phyloP scores from a whole-genome alignment of 192 early-diverging fungal genomes.

The Gaertneriomyces semiglobifer region DNA sequence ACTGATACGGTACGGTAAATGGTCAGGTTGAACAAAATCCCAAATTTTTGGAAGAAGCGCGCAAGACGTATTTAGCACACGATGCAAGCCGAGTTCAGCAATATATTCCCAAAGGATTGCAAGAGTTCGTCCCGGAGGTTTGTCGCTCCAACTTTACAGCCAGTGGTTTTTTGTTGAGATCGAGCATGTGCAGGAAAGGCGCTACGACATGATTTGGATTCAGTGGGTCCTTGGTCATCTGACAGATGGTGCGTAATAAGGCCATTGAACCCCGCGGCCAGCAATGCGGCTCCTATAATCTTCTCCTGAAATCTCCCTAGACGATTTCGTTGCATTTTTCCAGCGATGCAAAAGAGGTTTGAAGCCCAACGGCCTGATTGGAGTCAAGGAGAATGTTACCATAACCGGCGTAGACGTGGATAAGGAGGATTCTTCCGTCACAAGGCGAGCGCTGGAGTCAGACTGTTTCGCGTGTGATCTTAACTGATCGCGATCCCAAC shows the following conservation, averaged over 20 bases:
- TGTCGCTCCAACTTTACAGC: too few species aligned
- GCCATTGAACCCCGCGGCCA: neutral
- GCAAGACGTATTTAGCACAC: conserved; percentile 52
- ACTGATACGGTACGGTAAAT: too few species aligned
- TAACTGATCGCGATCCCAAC: neutral
- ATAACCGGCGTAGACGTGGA: conserved; percentile 66
- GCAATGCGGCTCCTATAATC: too few species aligned
- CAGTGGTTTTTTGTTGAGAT: neutral
- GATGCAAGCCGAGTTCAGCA: conserved; percentile 59
- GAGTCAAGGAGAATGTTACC: conserved; percentile 90
- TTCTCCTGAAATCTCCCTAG: conserved; percentile 32
- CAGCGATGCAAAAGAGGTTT: conserved; percentile 68
- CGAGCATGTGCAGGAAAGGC: conserved; percentile 26
- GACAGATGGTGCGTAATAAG: conserved; percentile 66
- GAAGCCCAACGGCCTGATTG: conserved; percentile 67
- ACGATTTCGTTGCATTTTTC: conserved; percentile 82
- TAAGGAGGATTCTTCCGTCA: conserved; percentile 59
- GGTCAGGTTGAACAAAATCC: conserved; percentile 67
- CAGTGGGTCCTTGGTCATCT: conserved; percentile 97
- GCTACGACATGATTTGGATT: conserved; percentile 96
- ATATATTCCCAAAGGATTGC: conserved; percentile 75
- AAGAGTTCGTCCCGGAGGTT: conserved; percentile 68
- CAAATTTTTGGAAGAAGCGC: conserved; percentile 73
- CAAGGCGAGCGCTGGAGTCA: conserved; percentile 19
- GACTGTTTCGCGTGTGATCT: neutral